These are phyloP conservation scores for Aspergillus versicolor DNA, from an alignment of 2,329 filamentous ascomycete genomes.

Conservation along the genomic window DNA sequence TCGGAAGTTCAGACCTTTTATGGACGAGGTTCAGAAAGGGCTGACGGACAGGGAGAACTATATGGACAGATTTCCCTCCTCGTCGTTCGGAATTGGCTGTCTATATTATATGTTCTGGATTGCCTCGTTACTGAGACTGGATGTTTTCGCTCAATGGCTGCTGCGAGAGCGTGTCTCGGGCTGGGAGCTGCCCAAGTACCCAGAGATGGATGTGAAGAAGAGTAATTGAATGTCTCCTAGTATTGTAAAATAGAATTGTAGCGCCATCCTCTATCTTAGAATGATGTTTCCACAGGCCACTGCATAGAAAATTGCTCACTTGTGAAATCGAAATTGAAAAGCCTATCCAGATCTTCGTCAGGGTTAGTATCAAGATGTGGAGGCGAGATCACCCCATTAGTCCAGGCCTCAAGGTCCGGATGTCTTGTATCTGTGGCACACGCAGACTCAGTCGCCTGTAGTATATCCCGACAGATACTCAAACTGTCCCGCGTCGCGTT, in stretches of 20 bases:
- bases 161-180: constrained; percentile 31
- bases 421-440: neutral
- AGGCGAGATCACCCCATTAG: neutral
- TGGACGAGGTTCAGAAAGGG: constrained; percentile 40
- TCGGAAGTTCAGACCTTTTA: constrained; percentile 44
- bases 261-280: too few species aligned
- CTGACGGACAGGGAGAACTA: constrained; percentile 1
- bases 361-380: neutral
- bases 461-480: neutral
- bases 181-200: constrained; percentile 43
- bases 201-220: neutral
- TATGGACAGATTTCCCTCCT: constrained; percentile 25
- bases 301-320: neutral
- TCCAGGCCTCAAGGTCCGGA: neutral
- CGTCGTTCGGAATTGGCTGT: constrained; percentile 32
- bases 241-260: too few species aligned
- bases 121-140: constrained; percentile 34
- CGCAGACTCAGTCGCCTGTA: neutral
- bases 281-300: neutral
- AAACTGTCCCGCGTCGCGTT: constrained; percentile 6
- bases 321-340: constrained; percentile 1
- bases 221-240: neutral
- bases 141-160: constrained; percentile 32
- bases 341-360: neutral
- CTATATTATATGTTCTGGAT: constrained; percentile 31